These are phyloP conservation scores for Entoloma clypeatum DNA, from an alignment of 1,284 basidiomycete species.

Conservation along the genomic window DNA sequence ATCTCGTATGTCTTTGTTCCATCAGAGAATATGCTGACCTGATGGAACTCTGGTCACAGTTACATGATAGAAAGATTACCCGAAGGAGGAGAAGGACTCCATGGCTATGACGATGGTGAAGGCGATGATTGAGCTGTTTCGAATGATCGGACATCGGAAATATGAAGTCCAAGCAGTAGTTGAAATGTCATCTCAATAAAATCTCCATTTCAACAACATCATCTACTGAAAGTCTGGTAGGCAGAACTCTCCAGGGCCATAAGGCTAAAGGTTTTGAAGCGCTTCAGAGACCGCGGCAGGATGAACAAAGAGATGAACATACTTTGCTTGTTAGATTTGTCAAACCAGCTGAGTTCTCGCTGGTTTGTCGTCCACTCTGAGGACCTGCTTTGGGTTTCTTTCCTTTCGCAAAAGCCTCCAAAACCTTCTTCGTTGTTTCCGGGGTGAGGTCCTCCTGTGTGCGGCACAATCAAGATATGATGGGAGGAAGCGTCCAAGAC, in stretches of 20 bases:
- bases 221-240: constrained; percentile 76
- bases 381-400: constrained; percentile 90
- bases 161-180: no score
- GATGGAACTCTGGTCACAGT: constrained; percentile 35
- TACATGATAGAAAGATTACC: constrained; percentile 76
- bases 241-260: constrained; percentile 91
- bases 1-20: constrained; percentile 53
- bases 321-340: constrained; percentile 85
- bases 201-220: no score
- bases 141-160: background rate
- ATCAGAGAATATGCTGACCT: constrained; percentile 10
- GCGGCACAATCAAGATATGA: constrained; percentile 14
- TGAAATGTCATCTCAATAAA: no score
- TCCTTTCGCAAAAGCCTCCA: constrained; percentile 84
- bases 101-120: constrained; percentile 69
- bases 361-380: constrained; percentile 81
- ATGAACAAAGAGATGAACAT: constrained; percentile 21
- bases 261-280: constrained; percentile 59
- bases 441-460: constrained; percentile 94
- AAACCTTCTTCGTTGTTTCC: constrained; percentile 81
- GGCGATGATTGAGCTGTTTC: constrained; percentile 61
- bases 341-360: constrained; percentile 87
- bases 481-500: constrained; percentile 6
- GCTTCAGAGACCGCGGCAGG: constrained; percentile 8
- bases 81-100: constrained; percentile 66